These are phyloP conservation scores for Graphium sp. DNA, from an alignment of 2,329 filamentous ascomycete genomes.

Conservation along the genomic window DNA sequence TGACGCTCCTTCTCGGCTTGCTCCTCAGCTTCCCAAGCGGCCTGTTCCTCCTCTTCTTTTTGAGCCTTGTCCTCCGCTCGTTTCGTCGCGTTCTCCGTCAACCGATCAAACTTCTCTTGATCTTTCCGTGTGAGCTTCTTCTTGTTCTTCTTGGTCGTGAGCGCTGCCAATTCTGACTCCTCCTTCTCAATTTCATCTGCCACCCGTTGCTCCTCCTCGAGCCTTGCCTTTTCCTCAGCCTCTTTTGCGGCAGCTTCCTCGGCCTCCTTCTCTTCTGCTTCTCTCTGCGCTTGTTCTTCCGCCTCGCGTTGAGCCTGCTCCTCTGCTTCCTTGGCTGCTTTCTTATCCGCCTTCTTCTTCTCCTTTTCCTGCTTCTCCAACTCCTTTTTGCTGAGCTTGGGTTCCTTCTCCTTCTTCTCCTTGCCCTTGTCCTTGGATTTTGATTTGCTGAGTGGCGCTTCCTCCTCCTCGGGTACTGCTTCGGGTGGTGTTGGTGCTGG, in stretches of 20 bases:
- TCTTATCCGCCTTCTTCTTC: conserved; percentile 23
- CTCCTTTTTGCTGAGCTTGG: conserved; percentile 30
- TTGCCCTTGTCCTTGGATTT: conserved; percentile 25
- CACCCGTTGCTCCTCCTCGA: conserved; percentile 7
- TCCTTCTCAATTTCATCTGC: conserved; percentile 9
- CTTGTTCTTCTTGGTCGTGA: conserved; percentile 30
- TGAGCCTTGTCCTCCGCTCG: conserved; percentile 22
- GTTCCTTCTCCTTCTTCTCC: conserved; percentile 21
- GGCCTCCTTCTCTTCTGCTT: conserved; percentile 8
- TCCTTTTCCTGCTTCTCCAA: conserved; percentile 32
- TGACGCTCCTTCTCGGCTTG: conserved; percentile 10
- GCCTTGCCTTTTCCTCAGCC: conserved; percentile 8
- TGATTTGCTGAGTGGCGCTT: conserved; percentile 15
- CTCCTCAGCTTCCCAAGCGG: conserved; percentile 11
- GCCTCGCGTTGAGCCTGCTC: conserved; percentile 9
- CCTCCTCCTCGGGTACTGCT: conserved; percentile 19
- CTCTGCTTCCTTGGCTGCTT: conserved; percentile 11
- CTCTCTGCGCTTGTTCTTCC: conserved; percentile 15
- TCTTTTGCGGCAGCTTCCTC: conserved; percentile 10
- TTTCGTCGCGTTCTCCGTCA: conserved; percentile 16
- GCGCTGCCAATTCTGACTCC: conserved; percentile 19
- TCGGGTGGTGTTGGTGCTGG: conserved; percentile 29
- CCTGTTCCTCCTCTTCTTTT: conserved; percentile 8
- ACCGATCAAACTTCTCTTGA: conserved; percentile 21
- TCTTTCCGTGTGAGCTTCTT: conserved; percentile 29